Conservation (phyloP, 306 rosid genomes). For the Cucurbita maxima region DNA sequence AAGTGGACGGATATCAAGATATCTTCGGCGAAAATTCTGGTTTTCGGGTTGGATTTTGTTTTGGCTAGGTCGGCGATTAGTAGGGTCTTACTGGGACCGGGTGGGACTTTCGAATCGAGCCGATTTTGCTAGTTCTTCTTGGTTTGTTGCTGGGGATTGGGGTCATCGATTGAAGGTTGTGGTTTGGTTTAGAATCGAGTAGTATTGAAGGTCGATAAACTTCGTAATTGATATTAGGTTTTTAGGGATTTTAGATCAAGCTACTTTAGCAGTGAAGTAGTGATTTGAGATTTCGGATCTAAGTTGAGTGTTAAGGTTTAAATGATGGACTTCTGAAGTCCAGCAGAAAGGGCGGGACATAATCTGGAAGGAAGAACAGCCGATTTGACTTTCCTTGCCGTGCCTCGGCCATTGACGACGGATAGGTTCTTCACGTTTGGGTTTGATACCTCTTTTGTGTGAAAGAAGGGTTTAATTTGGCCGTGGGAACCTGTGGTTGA, state of each 20-base stretch:
- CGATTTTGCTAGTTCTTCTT: background rate
- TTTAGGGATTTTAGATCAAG: background rate
- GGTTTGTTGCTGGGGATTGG: background rate
- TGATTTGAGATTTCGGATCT: conserved; percentile 3
- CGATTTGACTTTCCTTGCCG: conserved; percentile 14
- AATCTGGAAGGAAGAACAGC: background rate
- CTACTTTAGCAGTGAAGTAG: background rate
- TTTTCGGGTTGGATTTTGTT: conserved; percentile 2
- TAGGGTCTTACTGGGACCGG: conserved; percentile 11
- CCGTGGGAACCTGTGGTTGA: conserved; percentile 9
- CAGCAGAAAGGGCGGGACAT: background rate
- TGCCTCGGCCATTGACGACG: conserved; percentile 15
- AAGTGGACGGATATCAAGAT: background rate
- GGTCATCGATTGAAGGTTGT: background rate
- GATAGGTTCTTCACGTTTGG: conserved; percentile 6
- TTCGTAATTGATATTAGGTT: background rate
- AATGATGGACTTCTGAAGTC: background rate
- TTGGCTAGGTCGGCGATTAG: conserved; percentile 11
- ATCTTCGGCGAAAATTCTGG: conserved; percentile 10
- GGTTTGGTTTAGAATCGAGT: background rate
- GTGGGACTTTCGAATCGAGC: background rate
- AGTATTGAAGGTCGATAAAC: background rate
- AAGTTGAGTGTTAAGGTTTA: background rate
- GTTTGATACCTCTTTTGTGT: background rate
- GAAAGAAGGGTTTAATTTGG: conserved; percentile 7